These are phyloP conservation scores for Amanita phalloides DNA, from an alignment of 768 basidiomycete genomes.

Conservation along the genomic window DNA sequence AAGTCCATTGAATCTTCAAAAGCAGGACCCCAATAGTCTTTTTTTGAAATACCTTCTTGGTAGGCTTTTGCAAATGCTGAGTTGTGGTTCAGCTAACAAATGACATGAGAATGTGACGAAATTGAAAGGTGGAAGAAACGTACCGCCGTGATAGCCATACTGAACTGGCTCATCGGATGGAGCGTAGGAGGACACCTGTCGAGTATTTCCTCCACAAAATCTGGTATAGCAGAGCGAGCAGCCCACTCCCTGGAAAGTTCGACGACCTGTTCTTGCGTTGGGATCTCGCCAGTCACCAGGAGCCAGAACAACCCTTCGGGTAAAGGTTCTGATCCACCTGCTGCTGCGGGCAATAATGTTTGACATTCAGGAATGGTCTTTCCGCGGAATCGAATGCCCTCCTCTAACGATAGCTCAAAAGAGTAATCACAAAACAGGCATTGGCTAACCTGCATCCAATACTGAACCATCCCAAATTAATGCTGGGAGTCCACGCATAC, in stretches of 20 bases:
- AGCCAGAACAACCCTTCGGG: slow-evolving; percentile 96
- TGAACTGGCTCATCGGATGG: slow-evolving; percentile 99
- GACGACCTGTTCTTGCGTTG: slow-evolving; percentile 80
- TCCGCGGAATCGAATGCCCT: slow-evolving; percentile 97
- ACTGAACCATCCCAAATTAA: slow-evolving; percentile 99
- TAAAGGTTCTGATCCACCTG: slow-evolving; percentile 81
- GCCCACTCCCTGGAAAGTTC: slow-evolving; percentile 92
- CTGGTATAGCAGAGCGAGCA: slow-evolving; percentile 80
- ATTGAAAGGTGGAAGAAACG: slow-evolving; percentile 9
- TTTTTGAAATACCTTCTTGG: slow-evolving; percentile 84
- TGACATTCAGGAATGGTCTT: slow-evolving; percentile 90
- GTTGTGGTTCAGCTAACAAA: slow-evolving; percentile 74
- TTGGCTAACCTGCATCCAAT: slow-evolving; percentile 69
- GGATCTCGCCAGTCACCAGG: slow-evolving; percentile 88
- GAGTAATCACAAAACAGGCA: neutral
- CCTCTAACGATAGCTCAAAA: slow-evolving; percentile 37
- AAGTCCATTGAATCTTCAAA: slow-evolving; percentile 88
- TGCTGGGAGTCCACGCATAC: slow-evolving; percentile 84
- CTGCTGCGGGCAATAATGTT: slow-evolving; percentile 78
- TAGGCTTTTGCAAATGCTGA: slow-evolving; percentile 96
- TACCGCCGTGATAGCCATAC: slow-evolving; percentile 89
- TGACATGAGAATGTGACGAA: neutral
- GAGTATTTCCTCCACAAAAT: slow-evolving; percentile 93
- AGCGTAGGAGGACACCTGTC: slow-evolving; percentile 90
- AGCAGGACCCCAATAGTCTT: slow-evolving; percentile 93